Conservation (phyloP, 2,329 filamentous ascomycete species). For the Fusarium clavum region DNA sequence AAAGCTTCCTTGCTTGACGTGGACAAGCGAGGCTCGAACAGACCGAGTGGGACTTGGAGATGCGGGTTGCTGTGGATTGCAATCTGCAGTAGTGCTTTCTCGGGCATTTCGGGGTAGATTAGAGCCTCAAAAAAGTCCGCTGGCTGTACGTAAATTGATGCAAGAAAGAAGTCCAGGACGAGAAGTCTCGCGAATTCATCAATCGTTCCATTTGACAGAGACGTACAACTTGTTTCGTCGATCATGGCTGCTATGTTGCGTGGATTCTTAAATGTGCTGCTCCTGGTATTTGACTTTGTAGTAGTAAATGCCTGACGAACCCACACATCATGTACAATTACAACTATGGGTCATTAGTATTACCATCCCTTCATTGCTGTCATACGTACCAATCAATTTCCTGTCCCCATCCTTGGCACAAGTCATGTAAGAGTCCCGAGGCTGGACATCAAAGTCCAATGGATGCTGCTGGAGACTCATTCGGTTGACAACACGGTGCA, state of each 20-base stretch:
- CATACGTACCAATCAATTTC: neutral
- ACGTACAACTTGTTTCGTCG: neutral
- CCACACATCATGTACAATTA: neutral
- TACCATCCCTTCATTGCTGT: too few species aligned
- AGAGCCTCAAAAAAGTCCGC: neutral
- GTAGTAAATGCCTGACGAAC: fast-evolving
- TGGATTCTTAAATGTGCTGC: neutral
- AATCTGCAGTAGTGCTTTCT: fast-evolving
- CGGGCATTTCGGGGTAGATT: fast-evolving
- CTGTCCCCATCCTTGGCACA: neutral
- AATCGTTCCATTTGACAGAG: neutral
- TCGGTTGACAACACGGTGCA: neutral
- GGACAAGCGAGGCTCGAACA: neutral
- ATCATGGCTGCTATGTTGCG: neutral
- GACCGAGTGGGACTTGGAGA: neutral
- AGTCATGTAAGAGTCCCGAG: neutral
- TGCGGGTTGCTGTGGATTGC: neutral
- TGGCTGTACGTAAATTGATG: fast-evolving
- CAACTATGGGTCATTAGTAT: neutral
- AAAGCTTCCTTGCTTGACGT: neutral
- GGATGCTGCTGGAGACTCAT: neutral
- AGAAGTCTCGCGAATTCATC: fast-evolving
- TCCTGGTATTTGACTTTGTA: fast-evolving
- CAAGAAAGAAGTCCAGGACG: neutral
- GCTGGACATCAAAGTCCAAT: neutral